phyloP scores from a whole-genome alignment of 495 filamentous ascomycete genomes.

The Parachaetomium inaequale region DNA sequence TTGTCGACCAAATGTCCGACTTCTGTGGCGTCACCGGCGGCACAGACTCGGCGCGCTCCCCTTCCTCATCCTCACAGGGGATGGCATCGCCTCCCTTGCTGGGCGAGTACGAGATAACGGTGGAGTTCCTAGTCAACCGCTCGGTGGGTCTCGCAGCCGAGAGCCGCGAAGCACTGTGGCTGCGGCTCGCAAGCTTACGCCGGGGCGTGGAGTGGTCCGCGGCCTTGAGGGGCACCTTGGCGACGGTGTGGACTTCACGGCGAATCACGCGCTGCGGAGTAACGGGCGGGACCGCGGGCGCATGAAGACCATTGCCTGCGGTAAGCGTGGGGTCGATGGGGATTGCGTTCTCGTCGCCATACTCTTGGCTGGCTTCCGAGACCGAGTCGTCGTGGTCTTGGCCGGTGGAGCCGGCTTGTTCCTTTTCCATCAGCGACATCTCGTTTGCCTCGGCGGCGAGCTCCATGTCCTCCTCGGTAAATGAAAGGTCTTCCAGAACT shows the following conservation, averaged over 20 bases:
- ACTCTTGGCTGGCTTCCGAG: constrained; percentile 59
- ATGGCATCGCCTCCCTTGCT: constrained; percentile 32
- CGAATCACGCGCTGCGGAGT: constrained; percentile 35
- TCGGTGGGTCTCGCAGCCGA: constrained; percentile 33
- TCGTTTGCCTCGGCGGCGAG: constrained; percentile 50
- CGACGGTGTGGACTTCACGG: constrained; percentile 60
- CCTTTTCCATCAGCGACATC: constrained; percentile 48
- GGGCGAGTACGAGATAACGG: constrained; percentile 45
- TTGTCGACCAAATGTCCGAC: constrained; percentile 46
- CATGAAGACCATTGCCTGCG: constrained; percentile 6
- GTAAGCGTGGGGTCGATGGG: constrained; percentile 51
- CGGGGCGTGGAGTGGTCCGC: constrained; percentile 60
- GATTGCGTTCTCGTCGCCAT: constrained; percentile 58
- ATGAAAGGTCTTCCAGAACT: constrained; percentile 36
- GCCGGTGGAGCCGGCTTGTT: constrained; percentile 22
- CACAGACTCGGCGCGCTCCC: constrained; percentile 18
- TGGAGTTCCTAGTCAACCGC: constrained; percentile 38
- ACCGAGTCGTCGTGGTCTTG: constrained; percentile 43
- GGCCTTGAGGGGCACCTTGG: constrained; percentile 71
- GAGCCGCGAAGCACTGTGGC: constrained; percentile 54
- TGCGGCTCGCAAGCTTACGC: constrained; percentile 43
- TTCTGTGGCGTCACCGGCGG: constrained; percentile 37
- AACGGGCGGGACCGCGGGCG: constrained; percentile 25
- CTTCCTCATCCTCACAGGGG: constrained; percentile 20
- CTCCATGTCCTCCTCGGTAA: constrained; percentile 45